Conservation (phyloP, 805 yeast species). For the Isabelozyma pseudorhagii region DNA sequence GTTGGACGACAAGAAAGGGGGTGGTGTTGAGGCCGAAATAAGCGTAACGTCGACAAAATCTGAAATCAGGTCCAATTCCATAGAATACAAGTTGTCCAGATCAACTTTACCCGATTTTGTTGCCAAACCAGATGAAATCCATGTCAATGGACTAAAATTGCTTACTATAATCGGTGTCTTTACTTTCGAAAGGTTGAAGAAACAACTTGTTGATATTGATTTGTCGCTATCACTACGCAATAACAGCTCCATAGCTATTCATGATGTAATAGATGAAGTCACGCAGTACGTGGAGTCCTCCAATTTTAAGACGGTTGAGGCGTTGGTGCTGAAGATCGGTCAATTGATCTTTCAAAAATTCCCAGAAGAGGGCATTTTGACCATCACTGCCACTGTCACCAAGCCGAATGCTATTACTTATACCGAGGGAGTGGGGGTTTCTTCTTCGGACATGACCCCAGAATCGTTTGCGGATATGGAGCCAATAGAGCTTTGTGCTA, state of each 20-base stretch:
- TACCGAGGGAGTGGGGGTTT: constrained; percentile 90
- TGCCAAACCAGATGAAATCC: constrained; percentile 18
- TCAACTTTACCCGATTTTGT: constrained; percentile 12
- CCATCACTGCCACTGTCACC: constrained; percentile 59
- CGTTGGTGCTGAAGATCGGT: constrained; percentile 73
- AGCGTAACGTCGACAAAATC: constrained; percentile 48
- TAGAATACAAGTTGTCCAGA: constrained; percentile 41
- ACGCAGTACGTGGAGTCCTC: constrained; percentile 68
- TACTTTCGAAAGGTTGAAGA: constrained; percentile 79
- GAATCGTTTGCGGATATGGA: constrained; percentile 33
- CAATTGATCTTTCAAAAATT: constrained; percentile 48
- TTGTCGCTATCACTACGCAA: constrained; percentile 28
- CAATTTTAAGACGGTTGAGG: constrained; percentile 89
- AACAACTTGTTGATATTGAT: constrained; percentile 73
- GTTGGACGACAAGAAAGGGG: constrained; percentile 40
- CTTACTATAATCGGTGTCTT: constrained; percentile 90
- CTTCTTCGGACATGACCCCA: constrained; percentile 47
- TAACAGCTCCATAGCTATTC: constrained; percentile 35
- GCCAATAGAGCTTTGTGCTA: background rate
- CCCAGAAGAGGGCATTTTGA: constrained; percentile 22
- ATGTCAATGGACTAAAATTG: constrained; percentile 52
- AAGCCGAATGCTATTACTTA: constrained; percentile 87
- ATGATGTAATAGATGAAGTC: constrained; percentile 45
- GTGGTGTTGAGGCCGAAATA: constrained; percentile 43
- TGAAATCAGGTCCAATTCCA: constrained; percentile 54